These are phyloP conservation scores for Salix purpurea DNA, from an alignment of 345 rosid genomes.

Conservation along the genomic window DNA sequence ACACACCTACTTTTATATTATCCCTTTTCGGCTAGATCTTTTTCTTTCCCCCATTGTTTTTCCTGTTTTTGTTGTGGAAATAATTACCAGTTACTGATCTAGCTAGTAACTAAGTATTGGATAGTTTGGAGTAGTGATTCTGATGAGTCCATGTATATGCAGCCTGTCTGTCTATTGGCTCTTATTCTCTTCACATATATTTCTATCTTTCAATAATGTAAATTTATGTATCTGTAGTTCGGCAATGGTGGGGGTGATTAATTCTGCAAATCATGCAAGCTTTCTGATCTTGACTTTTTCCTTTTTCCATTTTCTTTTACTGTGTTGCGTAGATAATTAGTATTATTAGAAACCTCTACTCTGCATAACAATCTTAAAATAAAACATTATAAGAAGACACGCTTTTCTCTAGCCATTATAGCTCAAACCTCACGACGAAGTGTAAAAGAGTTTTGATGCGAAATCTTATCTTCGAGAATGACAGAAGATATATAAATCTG, in stretches of 20 bases:
- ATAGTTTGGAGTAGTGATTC: not conserved
- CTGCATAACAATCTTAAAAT: not conserved
- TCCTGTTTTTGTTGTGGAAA: constrained; percentile 9
- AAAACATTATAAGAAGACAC: no score
- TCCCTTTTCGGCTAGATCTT: not conserved
- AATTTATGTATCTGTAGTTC: not conserved
- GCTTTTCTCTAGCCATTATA: no score
- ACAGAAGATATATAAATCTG: not conserved
- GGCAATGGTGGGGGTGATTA: not conserved
- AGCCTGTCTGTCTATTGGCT: not conserved
- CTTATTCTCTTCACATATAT: no score
- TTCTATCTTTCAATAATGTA: not conserved
- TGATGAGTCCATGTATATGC: not conserved
- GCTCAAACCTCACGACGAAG: no score
- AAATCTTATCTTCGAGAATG: not conserved
- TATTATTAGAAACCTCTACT: not conserved
- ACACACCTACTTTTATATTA: not conserved
- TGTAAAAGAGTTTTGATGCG: no score
- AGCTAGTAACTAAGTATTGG: not conserved
- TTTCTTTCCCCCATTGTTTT: not conserved
- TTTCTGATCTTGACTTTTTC: not conserved
- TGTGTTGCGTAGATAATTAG: not conserved
- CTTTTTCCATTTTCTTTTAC: not conserved
- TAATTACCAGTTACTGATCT: not conserved
- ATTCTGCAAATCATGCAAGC: not conserved